phyloP scores from a whole-genome alignment of 352 stramenopile species.

The Pseudoperonospora humuli region DNA sequence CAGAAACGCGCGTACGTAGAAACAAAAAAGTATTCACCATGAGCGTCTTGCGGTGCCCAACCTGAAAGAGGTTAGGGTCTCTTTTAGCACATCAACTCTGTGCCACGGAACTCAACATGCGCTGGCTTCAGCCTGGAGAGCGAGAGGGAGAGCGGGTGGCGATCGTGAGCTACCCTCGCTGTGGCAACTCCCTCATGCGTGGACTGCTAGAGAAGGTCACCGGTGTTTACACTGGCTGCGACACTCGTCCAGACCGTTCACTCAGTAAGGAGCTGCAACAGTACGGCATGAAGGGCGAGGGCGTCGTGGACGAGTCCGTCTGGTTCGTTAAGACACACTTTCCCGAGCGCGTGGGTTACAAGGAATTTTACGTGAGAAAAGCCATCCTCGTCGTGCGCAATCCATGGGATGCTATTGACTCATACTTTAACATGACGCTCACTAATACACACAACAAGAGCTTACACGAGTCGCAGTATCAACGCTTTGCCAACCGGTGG shows the following conservation, averaged over 20 bases:
- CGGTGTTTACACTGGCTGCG: constrained; percentile 93
- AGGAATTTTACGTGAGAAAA: constrained; percentile 64
- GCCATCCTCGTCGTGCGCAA: constrained; percentile 90
- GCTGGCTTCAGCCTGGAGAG: constrained; percentile 65
- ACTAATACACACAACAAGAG: constrained; percentile 92
- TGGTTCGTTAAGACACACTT: constrained; percentile 98
- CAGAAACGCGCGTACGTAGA: too few relatives aligned
- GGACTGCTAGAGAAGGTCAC: constrained; percentile 93
- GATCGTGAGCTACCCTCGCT: constrained; percentile 95
- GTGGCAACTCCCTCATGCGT: constrained; percentile 95
- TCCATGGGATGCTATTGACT: constrained; percentile 98
- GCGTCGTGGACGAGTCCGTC: constrained; percentile 92
- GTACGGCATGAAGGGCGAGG: constrained; percentile 88
- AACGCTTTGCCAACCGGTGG: constrained; percentile 83
- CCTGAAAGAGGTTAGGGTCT: too few relatives aligned
- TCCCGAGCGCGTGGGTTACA: constrained; percentile 92
- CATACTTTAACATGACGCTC: constrained; percentile 98
- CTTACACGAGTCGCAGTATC: constrained; percentile 79
- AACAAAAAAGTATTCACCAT: too few relatives aligned
- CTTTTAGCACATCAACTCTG: too few relatives aligned
- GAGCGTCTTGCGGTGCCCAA: too few relatives aligned
- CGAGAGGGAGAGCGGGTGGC: constrained; percentile 62
- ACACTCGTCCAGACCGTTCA: constrained; percentile 92
- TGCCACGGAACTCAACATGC: too few relatives aligned
- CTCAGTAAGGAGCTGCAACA: constrained; percentile 85